Conservation (phyloP, 306 rosid genomes). For the Luffa aegyptiaca region DNA sequence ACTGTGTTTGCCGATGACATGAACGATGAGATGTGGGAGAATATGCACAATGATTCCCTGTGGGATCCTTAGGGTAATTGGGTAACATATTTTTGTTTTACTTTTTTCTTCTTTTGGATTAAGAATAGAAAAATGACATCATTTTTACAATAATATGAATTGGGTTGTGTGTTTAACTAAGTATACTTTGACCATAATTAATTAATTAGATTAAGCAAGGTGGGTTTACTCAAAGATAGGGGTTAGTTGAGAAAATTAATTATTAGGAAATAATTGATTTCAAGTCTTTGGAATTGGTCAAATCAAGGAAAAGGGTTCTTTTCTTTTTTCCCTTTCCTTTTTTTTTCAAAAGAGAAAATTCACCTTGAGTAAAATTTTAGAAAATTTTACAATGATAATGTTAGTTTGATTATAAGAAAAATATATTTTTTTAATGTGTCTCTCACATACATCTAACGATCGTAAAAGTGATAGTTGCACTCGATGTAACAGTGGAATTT, state of each 20-base stretch:
- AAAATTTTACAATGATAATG: not conserved
- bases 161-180: not conserved
- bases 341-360: not conserved
- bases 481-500: too few species aligned
- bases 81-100: not conserved
- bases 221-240: not conserved
- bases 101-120: not conserved
- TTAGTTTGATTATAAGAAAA: not conserved
- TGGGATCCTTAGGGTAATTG: conserved; percentile 31
- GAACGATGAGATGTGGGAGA: conserved; percentile 17
- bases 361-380: too few species aligned
- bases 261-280: not conserved
- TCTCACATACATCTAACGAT: not conserved
- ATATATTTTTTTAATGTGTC: not conserved
- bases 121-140: not conserved
- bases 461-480: not conserved
- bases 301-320: not conserved
- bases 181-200: not conserved
- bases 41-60: conserved; percentile 24
- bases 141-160: not conserved
- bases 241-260: not conserved
- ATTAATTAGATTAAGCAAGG: not conserved
- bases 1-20: not conserved
- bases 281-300: not conserved
- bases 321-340: not conserved